phyloP scores from a whole-genome alignment of 257 asterid species.

The Solanum gracilifrons region DNA sequence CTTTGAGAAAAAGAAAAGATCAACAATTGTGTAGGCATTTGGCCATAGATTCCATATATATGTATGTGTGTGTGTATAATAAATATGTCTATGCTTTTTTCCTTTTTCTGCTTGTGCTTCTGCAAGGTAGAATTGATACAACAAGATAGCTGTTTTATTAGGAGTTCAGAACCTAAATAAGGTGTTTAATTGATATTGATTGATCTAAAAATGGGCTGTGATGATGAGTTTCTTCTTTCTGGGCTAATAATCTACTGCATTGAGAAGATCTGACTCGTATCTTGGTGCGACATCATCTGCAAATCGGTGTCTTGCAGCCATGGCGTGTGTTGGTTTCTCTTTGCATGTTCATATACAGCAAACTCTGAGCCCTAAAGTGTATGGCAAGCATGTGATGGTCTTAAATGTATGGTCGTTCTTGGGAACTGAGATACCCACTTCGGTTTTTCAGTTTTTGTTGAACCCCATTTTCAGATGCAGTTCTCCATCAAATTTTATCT shows the following conservation, averaged over 20 bases:
- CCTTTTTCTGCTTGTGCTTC: background rate
- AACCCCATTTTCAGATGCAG: background rate
- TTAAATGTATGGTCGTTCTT: background rate
- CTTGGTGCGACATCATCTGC: background rate
- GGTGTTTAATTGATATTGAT: background rate
- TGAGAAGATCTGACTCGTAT: conserved; percentile 1
- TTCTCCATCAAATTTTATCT: background rate
- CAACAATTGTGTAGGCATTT: background rate
- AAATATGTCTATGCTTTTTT: background rate
- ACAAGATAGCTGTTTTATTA: background rate
- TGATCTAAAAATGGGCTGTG: conserved; percentile 7
- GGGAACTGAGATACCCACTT: background rate
- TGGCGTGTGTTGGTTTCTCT: conserved; percentile 3
- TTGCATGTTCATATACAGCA: background rate
- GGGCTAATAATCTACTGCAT: background rate
- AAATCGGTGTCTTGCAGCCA: conserved; percentile 8
- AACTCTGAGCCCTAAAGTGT: conserved; percentile 4
- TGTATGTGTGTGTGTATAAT: background rate
- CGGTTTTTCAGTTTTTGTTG: background rate
- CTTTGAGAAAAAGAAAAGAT: background rate
- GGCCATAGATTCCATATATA: background rate
- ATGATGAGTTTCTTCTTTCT: conserved; percentile 1
- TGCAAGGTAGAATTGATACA: background rate
- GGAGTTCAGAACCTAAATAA: background rate
- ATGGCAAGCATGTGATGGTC: background rate